Base-by-base conservation (phyloP, 2,329 filamentous ascomycete species). In the Xylariales sp. region DNA sequence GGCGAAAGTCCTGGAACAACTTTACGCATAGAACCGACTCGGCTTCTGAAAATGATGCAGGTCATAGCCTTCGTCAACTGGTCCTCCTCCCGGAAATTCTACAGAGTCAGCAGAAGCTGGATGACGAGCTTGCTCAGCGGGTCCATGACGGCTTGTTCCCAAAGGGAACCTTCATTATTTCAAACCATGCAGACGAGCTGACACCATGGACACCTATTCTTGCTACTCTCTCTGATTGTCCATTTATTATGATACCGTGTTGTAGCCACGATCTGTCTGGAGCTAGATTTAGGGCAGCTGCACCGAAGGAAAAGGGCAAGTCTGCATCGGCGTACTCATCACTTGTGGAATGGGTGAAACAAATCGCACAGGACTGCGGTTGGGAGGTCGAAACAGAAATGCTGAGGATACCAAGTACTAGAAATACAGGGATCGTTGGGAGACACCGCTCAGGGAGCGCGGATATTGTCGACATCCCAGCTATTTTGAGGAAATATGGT, bases 151-250 rank as follows among this genome's bases (percentile, higher is more conserved):
- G 95, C 43, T 75, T 84, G 9, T 97, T 98, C 75, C 84, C 88
- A 0, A 78, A 80, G 16, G 89, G 89, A 34, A 97, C 93, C 0
- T 99, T 99, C 79, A 93, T 99, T 74, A 91, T 99, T 70, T 97
- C 94, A 56, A 99, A 99, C 77, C 96, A 99, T 78, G 95, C 95
- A 10, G 96, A 99, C 77, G 94, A 99, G 81, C 86, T 99, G 14
- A 99, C 96, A 0, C 89, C 93, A 0, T 99, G 96, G 96, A 98
- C 96, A 0, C 96, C 96, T 0, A 86, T 98, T 18, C 87, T 99
- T 48, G 94, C 93, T 0, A 87, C 89, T 6, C 82, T 93, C 1
- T 94, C 91, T 0, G 81, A 87, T 1, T 91, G 91, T 10, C 91
- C 94, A 0, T 99, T 97, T 79, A 89, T 99, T 69, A 92, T 93